Evolutionary conservation across 192 early-diverging fungal species (phyloP), one percentile per base, ranked within the genome.

Genomic region (Geranomyces michiganensis): DNA sequence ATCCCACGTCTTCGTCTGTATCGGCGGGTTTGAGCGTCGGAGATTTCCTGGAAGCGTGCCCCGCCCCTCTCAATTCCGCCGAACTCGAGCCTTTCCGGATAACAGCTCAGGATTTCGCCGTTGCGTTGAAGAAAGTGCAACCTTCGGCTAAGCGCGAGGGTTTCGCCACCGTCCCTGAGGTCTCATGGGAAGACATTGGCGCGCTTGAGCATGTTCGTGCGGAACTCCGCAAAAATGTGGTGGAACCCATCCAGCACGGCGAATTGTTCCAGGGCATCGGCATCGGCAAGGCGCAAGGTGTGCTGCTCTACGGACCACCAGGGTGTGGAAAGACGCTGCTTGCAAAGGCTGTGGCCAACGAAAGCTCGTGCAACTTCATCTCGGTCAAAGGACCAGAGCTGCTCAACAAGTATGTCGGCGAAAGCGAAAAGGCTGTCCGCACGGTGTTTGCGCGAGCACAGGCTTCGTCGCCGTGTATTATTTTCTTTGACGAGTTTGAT

Each of bases 401-500:
- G 19, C 80, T 99, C 49, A 98, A 98, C 83, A 99, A 99, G 84
- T 99, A 97, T 70, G 97, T 99, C 1, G 97, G 97, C 56, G 97
- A 99, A 75, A 97, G 95, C 81, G 97, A 99, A 79, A 84, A 96
- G 29, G 94, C 93, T 5, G 89, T 99, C 19, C 90, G 97, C 27
- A 92, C 92, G 76, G 97, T 99, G 21, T 99, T 99, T 84, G 85
- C 91, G 27, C 85, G 97, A 26, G 97, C 97, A 8, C 88, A 91
- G 48, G 90, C 94, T 0, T 97, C 95, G 3, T 86, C 91, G 14
- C 96, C 97, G 15, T 99, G 97, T 72, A 92, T 99, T 1, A 91
- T 99, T 33, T 99, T 97, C 75, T 98, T 99, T 81, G 97, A 99
- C 71, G 95, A 99, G 78, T 80, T 99, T 22, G 97, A 99, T 72